Base-by-base conservation (phyloP, 169 alveolate genomes). In the Cryptosporidium felis region DNA sequence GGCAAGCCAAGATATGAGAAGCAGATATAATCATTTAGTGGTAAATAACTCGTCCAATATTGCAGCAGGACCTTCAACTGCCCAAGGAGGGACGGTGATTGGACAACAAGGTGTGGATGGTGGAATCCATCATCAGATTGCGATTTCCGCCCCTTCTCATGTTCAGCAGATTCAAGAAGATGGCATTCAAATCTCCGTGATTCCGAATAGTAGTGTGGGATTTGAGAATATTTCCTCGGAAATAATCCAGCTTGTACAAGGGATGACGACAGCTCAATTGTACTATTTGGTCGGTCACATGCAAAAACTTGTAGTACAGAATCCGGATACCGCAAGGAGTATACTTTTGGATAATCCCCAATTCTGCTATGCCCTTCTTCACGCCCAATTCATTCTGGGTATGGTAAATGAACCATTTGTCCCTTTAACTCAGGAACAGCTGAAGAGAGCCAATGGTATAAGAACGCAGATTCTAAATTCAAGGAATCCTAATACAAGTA, bases 1-100 rank as follows among this genome's bases (percentile, higher is more conserved):
- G 92, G 91, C 92, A 34, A 89, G 82, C 34, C 91, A 82, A 10
- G 92, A 89, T 46, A 80, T 58, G 67, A 82, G 67, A 61, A 90
- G 90, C 47, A 89, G 81, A 28, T 36, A 65, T 67, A 62, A 62
- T 28, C 59, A 60, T 49, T 62, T 62, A 60, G 82, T 62, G 16
- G 51, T 44, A 53, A 51, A 34, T 36, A 81, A 53, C n/a, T 5
- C 88, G 28, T 14, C 46, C 40, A 51, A 42, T 30, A 42, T 49
- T 16, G 46, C 74, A 5, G 40, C 40, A 42, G 59, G 47, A 49
- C n/a, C 67, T 3, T 26, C 58, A 14, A 10, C 79, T 21, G 38
- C 32, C 21, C 67, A 47, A 74, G 40, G 62, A 23, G 79, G 45
- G n/a, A 8, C 41, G 42, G 74, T 42, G 34, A 82, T 65, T 14